Percentiles rank a stretch among this genome's conserved stretches.
These are phyloP conservation scores for Ustilago sp. DNA, from an alignment of 1,284 basidiomycete genomes.

Conservation along the genomic window DNA sequence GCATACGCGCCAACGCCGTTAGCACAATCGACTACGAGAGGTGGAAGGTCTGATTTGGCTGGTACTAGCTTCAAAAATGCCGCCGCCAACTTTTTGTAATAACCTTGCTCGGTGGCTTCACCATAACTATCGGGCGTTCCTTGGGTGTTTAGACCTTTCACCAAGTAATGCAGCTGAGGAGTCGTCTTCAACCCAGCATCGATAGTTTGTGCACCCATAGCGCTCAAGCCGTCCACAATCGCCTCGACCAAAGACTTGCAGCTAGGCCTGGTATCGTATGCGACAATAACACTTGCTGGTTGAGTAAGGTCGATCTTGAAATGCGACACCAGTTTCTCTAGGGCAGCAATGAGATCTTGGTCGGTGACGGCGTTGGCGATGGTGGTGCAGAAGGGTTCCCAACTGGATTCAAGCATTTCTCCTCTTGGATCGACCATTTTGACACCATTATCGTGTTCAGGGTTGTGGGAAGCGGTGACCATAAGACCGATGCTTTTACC, in stretches of 20 bases:
- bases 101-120: conserved; percentile 84
- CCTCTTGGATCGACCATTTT: conserved; percentile 97
- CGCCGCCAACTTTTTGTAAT: conserved; percentile 84
- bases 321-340: conserved; percentile 77
- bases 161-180: conserved; percentile 94
- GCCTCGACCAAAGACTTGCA: conserved; percentile 84
- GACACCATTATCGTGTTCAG: conserved; percentile 96
- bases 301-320: conserved; percentile 83
- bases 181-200: conserved; percentile 86
- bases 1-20: conserved; percentile 89
- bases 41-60: conserved; percentile 63
- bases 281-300: conserved; percentile 87
- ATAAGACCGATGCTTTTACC: conserved; percentile 95
- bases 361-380: conserved; percentile 87
- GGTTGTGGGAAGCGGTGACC: conserved; percentile 99
- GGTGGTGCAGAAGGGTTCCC: conserved; percentile 89
- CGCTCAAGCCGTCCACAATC: conserved; percentile 83
- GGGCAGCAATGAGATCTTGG: conserved; percentile 78
- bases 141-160: conserved; percentile 87
- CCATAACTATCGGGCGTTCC: conserved; percentile 80
- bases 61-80: conserved; percentile 86
- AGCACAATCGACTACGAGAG: conserved; percentile 91
- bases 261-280: conserved; percentile 91
- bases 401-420: conserved; percentile 98
- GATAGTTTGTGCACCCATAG: conserved; percentile 72